Evolutionary conservation across 2,329 filamentous ascomycete genomes (phyloP).

Genomic region (Aspergillus niger): DNA sequence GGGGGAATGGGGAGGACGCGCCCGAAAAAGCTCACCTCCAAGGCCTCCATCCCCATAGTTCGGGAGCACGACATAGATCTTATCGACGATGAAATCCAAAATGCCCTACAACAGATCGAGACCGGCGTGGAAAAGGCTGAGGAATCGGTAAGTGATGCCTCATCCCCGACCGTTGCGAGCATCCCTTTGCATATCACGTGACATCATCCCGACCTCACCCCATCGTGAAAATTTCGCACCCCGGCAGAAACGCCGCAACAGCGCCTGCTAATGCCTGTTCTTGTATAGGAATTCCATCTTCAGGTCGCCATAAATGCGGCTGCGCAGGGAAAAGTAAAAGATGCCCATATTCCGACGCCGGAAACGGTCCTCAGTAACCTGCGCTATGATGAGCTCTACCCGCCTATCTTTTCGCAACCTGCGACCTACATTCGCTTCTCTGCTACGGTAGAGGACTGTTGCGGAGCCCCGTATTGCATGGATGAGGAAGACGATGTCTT

Average conservation of each 20-base stretch:
- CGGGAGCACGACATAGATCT: slow-evolving; percentile 89
- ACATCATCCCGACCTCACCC: slow-evolving; percentile 32
- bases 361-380: slow-evolving; percentile 65
- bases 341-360: slow-evolving; percentile 68
- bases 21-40: slow-evolving; percentile 78
- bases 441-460: slow-evolving; percentile 94
- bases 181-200: slow-evolving; percentile 44
- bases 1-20: slow-evolving; percentile 51
- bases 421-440: slow-evolving; percentile 96
- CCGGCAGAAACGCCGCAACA: slow-evolving; percentile 17
- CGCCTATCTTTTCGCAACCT: slow-evolving; percentile 76
- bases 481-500: slow-evolving; percentile 85
- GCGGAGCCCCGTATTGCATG: slow-evolving; percentile 91
- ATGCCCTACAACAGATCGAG: slow-evolving; percentile 80
- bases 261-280: slow-evolving; percentile 20
- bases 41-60: slow-evolving; percentile 83
- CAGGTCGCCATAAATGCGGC: slow-evolving; percentile 76
- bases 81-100: slow-evolving; percentile 82
- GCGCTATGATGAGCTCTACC: slow-evolving; percentile 88
- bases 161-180: slow-evolving; percentile 35
- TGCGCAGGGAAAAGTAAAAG: slow-evolving; percentile 61
- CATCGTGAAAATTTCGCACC: slow-evolving; percentile 37
- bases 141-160: slow-evolving; percentile 78
- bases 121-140: slow-evolving; percentile 97
- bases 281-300: slow-evolving; percentile 83